Evolutionary conservation across 2,329 filamentous ascomycete species (phyloP), one percentile per base, ranked within the genome.

Genomic region (Falciphora oryzae): DNA sequence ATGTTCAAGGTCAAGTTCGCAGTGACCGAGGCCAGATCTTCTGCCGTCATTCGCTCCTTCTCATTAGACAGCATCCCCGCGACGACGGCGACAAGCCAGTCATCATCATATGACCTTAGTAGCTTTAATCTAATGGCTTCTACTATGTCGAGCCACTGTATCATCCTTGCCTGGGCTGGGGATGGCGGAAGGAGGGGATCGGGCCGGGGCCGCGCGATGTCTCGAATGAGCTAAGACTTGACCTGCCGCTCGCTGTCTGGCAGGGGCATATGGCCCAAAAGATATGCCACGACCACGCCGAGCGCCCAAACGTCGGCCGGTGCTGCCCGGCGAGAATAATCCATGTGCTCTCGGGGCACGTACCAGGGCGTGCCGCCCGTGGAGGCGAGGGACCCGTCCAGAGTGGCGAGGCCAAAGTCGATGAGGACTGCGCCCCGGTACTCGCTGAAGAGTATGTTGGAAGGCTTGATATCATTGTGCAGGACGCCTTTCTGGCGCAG

Each of bases 391-490:
- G 61, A 62, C 4, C 27, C 61, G 14, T 44, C 22, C 25, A 56
- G 14, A 4, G 27, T 62, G 14, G 61, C 38, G 38, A 62, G 61
- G 25, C 61, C 61, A 31, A 62, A 62, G 61, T 62, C 61, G 61
- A 62, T 62, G 28, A 62, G 27, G 7, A 62, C 61, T 4, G 61
- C 61, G 27, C 61, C 61, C 10, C 61, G 61, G 2, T 2, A 2
- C 61, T 28, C 35, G 50, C 35, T 53, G 22, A 53, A 62, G 22
- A 56, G 25, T 29, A 62, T 62, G 22, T 62, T 62, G 27, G 38
- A 28, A 2, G 61, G 61, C 38, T 62, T 62, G 27, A 62, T 62
- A 18, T 62, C 61, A 44, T 62, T 62, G 61, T 62, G 61, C 25
- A 62, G 25, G 4, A 62, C 50, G n/a, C 18, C 44, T 14, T 62